A percentile compares a stretch with the other conserved stretches of the same genome.
Evolutionary conservation across 805 yeast species (phyloP).

Genomic region (Lachancea fermentati): DNA sequence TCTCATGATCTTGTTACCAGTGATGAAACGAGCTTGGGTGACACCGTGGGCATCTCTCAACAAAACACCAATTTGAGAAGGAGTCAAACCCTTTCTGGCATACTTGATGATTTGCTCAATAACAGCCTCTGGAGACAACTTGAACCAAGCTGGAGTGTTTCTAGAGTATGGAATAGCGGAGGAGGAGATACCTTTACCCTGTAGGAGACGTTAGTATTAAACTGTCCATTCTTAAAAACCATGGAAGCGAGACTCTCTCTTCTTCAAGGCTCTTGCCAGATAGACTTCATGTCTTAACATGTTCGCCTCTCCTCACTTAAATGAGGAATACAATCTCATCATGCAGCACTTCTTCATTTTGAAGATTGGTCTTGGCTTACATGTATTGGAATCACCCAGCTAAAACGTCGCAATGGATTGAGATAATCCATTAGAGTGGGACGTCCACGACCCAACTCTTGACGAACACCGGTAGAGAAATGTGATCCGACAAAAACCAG

Average conservation of each 20-base stretch:
- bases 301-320: neutral
- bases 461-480: conserved; percentile 27
- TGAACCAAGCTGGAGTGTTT: conserved; percentile 99
- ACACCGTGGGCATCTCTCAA: conserved; percentile 99
- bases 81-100: conserved; percentile 99
- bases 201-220: conserved; percentile 17
- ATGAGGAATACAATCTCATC: neutral
- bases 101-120: conserved; percentile 98
- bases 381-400: conserved; percentile 36
- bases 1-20: conserved; percentile 99
- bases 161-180: conserved; percentile 99
- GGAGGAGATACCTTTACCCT: conserved; percentile 99
- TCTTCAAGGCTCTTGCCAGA: neutral
- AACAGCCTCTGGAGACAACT: conserved; percentile 89
- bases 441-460: conserved; percentile 7
- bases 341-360: too few relatives aligned
- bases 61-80: conserved; percentile 98
- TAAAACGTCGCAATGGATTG: conserved; percentile 20
- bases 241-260: neutral
- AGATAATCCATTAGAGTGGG: conserved; percentile 9
- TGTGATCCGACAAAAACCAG: conserved; percentile 20
- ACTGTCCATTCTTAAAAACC: neutral
- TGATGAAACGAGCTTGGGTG: conserved; percentile 92
- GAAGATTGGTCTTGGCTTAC: too few relatives aligned
- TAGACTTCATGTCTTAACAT: too few relatives aligned